Evolutionary conservation across 164 flowering plant genomes (phyloP).

Genomic region (Aristolochia fimbriata): DNA sequence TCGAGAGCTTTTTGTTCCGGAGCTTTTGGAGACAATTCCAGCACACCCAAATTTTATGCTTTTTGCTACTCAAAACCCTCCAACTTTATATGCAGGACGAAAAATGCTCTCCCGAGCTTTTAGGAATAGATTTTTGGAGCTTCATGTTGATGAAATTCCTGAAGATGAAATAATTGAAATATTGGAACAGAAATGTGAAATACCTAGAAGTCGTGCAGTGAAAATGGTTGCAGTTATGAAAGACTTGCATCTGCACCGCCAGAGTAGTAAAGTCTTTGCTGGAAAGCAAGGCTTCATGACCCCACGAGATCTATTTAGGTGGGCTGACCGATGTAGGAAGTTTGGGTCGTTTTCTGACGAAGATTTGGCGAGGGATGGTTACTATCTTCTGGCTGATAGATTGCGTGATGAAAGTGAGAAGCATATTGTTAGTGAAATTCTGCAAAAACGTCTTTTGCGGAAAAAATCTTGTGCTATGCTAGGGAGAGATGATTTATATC

Average conservation of each 20-base stretch:
- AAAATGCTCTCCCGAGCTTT: constrained; percentile 97
- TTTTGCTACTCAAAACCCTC: constrained; percentile 98
- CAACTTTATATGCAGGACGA: constrained; percentile 86
- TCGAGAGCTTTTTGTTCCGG: constrained; percentile 92
- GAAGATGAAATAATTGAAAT: constrained; percentile 64
- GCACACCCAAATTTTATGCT: constrained; percentile 96
- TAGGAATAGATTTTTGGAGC: constrained; percentile 94
- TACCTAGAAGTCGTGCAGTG: constrained; percentile 54
- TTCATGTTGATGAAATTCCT: constrained; percentile 95
- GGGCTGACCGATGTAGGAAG: constrained; percentile 73
- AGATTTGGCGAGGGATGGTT: constrained; percentile 84
- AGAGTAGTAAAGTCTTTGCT: constrained; percentile 84
- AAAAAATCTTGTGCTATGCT: constrained; percentile 28
- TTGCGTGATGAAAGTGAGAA: constrained; percentile 74
- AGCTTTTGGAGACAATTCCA: constrained; percentile 53
- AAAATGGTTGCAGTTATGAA: constrained; percentile 94
- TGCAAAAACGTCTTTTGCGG: constrained; percentile 40
- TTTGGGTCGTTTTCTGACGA: constrained; percentile 43
- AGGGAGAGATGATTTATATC: constrained; percentile 37
- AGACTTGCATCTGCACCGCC: constrained; percentile 83
- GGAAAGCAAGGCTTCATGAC: constrained; percentile 98
- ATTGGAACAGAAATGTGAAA: constrained; percentile 49
- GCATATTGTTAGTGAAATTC: constrained; percentile 50
- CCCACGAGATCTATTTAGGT: constrained; percentile 89
- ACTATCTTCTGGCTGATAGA: constrained; percentile 77